Evolutionary conservation across 352 stramenopile species (phyloP), one percentile per base, ranked within the genome.

Genomic region (Phytophthora lateralis): DNA sequence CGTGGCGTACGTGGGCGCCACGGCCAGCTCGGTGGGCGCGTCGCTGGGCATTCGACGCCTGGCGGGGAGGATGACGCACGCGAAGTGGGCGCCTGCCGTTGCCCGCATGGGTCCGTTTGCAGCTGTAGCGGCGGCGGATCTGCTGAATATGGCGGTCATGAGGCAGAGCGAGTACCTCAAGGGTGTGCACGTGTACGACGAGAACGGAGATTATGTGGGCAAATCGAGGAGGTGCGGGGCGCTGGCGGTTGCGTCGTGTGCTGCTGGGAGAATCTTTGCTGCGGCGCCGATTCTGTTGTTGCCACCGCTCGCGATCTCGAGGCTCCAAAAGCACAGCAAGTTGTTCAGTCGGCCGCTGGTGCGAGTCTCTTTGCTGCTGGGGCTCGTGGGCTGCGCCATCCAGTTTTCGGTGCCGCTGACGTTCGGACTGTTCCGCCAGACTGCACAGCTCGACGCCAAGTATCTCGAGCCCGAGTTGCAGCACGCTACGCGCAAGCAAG

Each of bases 141-240:
- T 93, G 32, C 80, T 96, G 51, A 96, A 96, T 51, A 81, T 96
- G 60, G 76, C 79, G 7, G 80, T 93, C 55, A 96, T 96, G 85
- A 77, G 88, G 15, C 83, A 94, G 61, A 92, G 80, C 61, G 88
- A 96, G 66, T 96, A 88, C 64, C 66, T 82, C 17, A 80, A 85
- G 41, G 88, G 88, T 43, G 82, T 96, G 10, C 65, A 92, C 69
- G 69, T 96, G 39, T 93, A 90, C 69, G 82, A 95, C 62, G 80
- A 92, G 67, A 76, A 89, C 46, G 85, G 85, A 58, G 84, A 91
- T 55, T 75, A 76, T 27, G 70, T 93, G 17, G 88, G 88, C 51
- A 92, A 85, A 63, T 93, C 83, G 63, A 82, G 76, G 38, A 82
- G 78, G 43, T 89, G 79, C 42, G 88, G 88, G 18, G 74, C 82